Evolutionary conservation across 2,329 filamentous ascomycete species (phyloP), one percentile per base, ranked within the genome.

Genomic region (Leptoxyphium fumago): DNA sequence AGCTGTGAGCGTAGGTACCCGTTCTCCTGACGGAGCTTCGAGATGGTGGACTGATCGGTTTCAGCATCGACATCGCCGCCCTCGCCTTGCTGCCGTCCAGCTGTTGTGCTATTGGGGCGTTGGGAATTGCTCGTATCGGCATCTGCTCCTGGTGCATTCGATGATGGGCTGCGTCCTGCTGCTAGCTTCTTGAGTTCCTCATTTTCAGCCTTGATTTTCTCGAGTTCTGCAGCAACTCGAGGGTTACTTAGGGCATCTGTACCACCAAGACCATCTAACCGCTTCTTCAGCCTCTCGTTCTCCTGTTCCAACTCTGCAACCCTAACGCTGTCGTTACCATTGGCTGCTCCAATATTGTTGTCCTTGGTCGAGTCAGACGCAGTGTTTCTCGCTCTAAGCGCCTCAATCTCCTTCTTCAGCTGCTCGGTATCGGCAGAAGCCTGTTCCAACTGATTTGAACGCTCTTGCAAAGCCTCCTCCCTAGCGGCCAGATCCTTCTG

Each of bases 141-240:
- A 15, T 15, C 15, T 9, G 32, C 4, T 13, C 15, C 32, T 13
- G 32, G 32, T 36, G 32, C 32, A 36, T 13, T 36, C 32, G 32
- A 13, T 36, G 32, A 26, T 26, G 21, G 21, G 21, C 21, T 26
- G 21, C 21, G 21, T 3, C 32, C 32, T 15, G 15, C 32, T 36
- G 32, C 32, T 13, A 36, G 38, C 54, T 51, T 45, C 43, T 52
- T 52, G 41, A 62, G 36, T 50, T 95, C 85, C 58, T 96, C 89
- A 44, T 87, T 78, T 57, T 95, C 89, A 59, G 94, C 87, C 46
- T 94, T 77, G 14, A 93, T 70, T 2, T 80, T 46, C 10, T 61
- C 46, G 41, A 36, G 4, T 4, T 36, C 32, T 13, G 32, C 32
- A 36, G 15, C 32, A 9, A 15, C 21, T 26, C 7, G 21, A 26